These are phyloP conservation scores for Claviceps fusiformis DNA, from an alignment of 2,329 filamentous ascomycete genomes.

Conservation along the genomic window DNA sequence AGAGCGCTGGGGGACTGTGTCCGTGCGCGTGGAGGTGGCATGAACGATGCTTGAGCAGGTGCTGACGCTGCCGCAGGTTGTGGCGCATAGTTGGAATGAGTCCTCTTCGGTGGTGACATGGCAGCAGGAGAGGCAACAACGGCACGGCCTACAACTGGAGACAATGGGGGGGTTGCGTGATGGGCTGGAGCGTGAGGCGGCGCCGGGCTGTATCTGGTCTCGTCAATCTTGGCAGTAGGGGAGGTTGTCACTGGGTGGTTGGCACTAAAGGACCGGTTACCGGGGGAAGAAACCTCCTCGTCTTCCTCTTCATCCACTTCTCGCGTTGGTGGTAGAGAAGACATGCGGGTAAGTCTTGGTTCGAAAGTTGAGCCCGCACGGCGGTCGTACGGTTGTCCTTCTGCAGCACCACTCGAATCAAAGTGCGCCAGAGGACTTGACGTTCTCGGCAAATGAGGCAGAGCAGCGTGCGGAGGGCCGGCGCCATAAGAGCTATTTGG, in stretches of 20 bases:
- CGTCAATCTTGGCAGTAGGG: conserved; percentile 13
- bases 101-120: conserved; percentile 43
- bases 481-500: conserved; percentile 28
- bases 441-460: conserved; percentile 49
- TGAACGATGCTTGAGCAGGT: conserved; percentile 25
- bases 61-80: conserved; percentile 20
- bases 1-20: conserved; percentile 47
- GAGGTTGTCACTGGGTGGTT: conserved; percentile 8
- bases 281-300: conserved; percentile 8
- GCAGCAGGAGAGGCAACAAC: conserved; percentile 23
- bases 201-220: conserved; percentile 26
- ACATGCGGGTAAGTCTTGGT: conserved; percentile 37
- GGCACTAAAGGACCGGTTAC: conserved; percentile 14
- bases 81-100: conserved; percentile 37
- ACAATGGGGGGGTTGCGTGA: conserved; percentile 33
- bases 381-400: conserved; percentile 30
- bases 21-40: conserved; percentile 44
- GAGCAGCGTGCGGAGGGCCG: conserved; percentile 27
- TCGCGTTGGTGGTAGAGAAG: conserved; percentile 45
- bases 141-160: conserved; percentile 21
- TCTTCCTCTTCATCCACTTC: conserved; percentile 49
- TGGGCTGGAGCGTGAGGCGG: conserved; percentile 19
- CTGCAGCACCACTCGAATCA: conserved; percentile 36
- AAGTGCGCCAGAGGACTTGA: conserved; percentile 54
- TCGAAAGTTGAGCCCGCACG: conserved; percentile 42